These are phyloP conservation scores for Luffa acutangula DNA, from an alignment of 306 rosid genomes.

Conservation along the genomic window DNA sequence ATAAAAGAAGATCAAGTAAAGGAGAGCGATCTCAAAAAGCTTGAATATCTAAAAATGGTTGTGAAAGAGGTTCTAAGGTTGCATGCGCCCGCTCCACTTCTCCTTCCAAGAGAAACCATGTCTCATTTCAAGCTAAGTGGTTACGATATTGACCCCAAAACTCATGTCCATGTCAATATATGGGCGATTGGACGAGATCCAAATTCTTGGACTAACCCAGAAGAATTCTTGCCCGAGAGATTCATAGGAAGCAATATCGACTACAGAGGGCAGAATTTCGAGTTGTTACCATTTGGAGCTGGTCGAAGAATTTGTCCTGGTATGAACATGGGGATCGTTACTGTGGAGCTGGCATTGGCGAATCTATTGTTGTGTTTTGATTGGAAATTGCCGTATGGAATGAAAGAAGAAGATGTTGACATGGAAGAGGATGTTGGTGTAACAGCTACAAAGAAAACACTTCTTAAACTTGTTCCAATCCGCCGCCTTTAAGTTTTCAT, in stretches of 20 bases:
- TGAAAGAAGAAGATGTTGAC: not conserved
- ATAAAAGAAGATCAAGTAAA: not conserved
- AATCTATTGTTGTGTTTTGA: constrained; percentile 26
- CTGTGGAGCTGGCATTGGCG: constrained; percentile 16
- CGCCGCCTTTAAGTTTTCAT: too few species aligned
- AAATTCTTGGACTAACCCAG: constrained; percentile 17
- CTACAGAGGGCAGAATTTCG: constrained; percentile 20
- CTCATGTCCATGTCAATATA: constrained; percentile 19
- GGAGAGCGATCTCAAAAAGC: not conserved
- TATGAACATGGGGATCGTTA: not conserved
- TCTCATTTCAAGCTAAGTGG: not conserved
- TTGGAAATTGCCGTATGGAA: constrained; percentile 16
- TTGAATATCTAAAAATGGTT: constrained; percentile 20
- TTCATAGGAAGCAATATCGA: constrained; percentile 13
- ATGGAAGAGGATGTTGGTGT: not conserved
- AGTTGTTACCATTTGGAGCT: not conserved
- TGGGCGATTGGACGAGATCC: constrained; percentile 37
- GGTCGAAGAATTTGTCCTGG: constrained; percentile 34
- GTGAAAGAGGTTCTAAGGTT: not conserved
- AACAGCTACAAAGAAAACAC: not conserved
- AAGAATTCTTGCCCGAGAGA: constrained; percentile 28
- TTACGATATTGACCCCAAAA: constrained; percentile 16
- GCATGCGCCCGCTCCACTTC: not conserved
- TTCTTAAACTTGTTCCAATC: not conserved
- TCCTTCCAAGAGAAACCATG: not conserved